phyloP scores from a whole-genome alignment of 768 basidiomycete genomes.

The Lactarius hatsudake region DNA sequence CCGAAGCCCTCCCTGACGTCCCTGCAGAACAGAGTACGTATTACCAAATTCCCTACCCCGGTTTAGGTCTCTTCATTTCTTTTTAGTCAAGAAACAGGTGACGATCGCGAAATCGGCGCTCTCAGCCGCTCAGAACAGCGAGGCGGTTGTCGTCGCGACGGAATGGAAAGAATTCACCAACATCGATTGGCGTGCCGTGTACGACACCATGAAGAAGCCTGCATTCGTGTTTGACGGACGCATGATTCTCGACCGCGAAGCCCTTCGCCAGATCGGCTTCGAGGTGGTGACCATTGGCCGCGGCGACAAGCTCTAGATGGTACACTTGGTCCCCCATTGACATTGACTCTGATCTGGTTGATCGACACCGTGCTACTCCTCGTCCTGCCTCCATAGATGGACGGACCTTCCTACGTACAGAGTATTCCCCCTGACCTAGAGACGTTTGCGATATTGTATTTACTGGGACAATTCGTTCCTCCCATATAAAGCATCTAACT shows the following conservation, averaged over 20 bases:
- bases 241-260: constrained; percentile 77
- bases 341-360: background rate
- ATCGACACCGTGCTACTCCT: background rate
- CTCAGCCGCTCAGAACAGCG: constrained; percentile 85
- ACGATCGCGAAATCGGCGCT: constrained; percentile 72
- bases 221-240: constrained; percentile 97
- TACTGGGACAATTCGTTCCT: background rate
- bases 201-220: constrained; percentile 92
- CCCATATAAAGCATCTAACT: background rate
- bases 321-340: background rate
- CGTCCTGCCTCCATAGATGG: background rate
- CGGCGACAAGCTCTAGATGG: constrained; percentile 40
- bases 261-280: constrained; percentile 86
- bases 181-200: constrained; percentile 87
- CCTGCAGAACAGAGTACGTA: constrained; percentile 65
- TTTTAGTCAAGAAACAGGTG: constrained; percentile 82
- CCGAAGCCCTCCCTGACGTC: constrained; percentile 62
- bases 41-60: constrained; percentile 8
- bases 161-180: constrained; percentile 97
- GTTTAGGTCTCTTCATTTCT: constrained; percentile 4
- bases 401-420: background rate
- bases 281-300: constrained; percentile 68
- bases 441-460: background rate
- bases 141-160: constrained; percentile 94
- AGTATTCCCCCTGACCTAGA: background rate